Evolutionary conservation across 129 eudicot species (phyloP), one percentile per base, ranked within the genome.

Genomic region (Solidago caesia): DNA sequence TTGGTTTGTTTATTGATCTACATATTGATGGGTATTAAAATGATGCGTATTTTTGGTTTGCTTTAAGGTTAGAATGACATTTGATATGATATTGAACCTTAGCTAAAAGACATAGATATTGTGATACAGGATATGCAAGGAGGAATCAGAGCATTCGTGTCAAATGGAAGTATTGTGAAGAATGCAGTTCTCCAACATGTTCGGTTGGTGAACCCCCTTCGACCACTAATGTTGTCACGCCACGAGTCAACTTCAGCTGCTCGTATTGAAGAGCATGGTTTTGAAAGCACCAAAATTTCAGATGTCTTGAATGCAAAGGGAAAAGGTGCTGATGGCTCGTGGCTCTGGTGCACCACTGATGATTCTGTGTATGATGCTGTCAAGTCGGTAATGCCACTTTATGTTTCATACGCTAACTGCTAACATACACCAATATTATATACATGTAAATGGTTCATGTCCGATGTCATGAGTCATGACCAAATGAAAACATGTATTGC

Each of bases 271-370:
- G 99, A 95, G 73, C 96, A 89, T 39, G 99, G 99, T 44, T 95
- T 95, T 49, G 99, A 95, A 64, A 95, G 97, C 86, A 91, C 99
- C 81, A 95, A 84, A 0, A 95, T 95, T 71, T 80, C 97, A 3
- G 99, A 95, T 78, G 76, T 95, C 48, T 74, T 91, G 81, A 84
- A 82, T 52, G 87, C 75, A 64, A 95, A 95, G 73, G 99, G 99
- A 33, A 89, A 95, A 81, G 73, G 86, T 52, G 97, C 97, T 5
- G 99, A 95, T 81, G 99, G 99, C 8, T 95, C 99, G 47, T 95
- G 99, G 99, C 99, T 95, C 55, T 95, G 99, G 99, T 95, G 99
- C 82, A 91, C 96, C 52, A 95, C 96, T 1, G 97, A 95, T 44
- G 99, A 95, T 73, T 48, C 90, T 52, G 99, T 95, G 14, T 95